phyloP scores from a whole-genome alignment of 1,139 yeast genomes.

The Blastobotrys elegans region DNA sequence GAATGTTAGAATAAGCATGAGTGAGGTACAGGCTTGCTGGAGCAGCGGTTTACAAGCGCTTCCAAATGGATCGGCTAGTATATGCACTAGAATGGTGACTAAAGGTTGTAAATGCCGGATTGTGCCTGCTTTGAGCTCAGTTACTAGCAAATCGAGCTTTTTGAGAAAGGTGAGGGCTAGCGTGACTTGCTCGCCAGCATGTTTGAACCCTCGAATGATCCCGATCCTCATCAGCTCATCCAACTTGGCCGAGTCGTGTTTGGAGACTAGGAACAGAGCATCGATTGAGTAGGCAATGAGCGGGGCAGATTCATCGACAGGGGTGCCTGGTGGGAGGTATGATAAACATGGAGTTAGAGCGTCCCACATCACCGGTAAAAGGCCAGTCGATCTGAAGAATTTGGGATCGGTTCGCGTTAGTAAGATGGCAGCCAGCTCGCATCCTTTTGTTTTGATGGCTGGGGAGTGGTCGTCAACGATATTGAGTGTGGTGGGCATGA shows the following conservation, averaged over 20 bases:
- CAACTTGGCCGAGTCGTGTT: slow-evolving; percentile 19
- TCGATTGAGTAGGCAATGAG: slow-evolving; percentile 16
- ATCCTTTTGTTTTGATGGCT: slow-evolving; percentile 42
- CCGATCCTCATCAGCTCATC: slow-evolving; percentile 30
- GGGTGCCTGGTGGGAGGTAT: slow-evolving; percentile 22
- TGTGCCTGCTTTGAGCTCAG: slow-evolving; percentile 17
- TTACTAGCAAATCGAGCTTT: slow-evolving; percentile 15
- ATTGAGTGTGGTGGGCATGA: slow-evolving; percentile 47
- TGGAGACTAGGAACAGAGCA: slow-evolving; percentile 18
- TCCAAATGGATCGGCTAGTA: slow-evolving; percentile 34
- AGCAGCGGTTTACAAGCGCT: slow-evolving; percentile 25
- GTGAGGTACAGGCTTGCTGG: slow-evolving; percentile 20
- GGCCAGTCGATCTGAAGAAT: slow-evolving; percentile 40
- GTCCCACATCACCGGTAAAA: slow-evolving; percentile 41
- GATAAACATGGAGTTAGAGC: slow-evolving; percentile 29
- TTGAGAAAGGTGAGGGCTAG: slow-evolving; percentile 20
- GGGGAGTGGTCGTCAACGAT: slow-evolving; percentile 50
- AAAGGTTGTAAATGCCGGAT: slow-evolving; percentile 28
- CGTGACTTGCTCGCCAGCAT: slow-evolving; percentile 22
- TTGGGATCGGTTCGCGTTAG: slow-evolving; percentile 25
- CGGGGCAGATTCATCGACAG: slow-evolving; percentile 13
- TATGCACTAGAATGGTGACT: slow-evolving; percentile 23
- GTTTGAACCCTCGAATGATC: slow-evolving; percentile 26
- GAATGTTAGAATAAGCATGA: slow-evolving; percentile 25
- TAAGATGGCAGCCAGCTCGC: slow-evolving; percentile 34